Base-by-base conservation (phyloP, 306 rosid genomes). In the Dalbergia cultrata region DNA sequence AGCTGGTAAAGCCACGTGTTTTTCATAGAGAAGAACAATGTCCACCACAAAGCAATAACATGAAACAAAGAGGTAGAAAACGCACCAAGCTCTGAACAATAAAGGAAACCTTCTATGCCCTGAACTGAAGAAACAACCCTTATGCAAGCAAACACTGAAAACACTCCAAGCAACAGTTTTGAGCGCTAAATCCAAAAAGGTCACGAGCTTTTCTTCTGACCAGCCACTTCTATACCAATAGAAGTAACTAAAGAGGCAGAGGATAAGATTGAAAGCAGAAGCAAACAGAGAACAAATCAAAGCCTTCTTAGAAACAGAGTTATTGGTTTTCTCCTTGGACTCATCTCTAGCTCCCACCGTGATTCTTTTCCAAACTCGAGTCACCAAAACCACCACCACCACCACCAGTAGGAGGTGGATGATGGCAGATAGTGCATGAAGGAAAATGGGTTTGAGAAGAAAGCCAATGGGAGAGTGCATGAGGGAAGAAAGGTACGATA, bases 201-300 rank as follows among this genome's bases (percentile, higher is more conserved):
- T 80, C 69, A 80, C 78, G 7, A 75, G 70, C 47, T 76, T 17
- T 62, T 75, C 82, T 61, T 53, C 75, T 14, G 87, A 80, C 84
- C 78, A 80, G 56, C 54, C 59, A 69, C 65, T 80, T 68, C 62
- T 68, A 52, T 39, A 50, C 79, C 69, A 84, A 61, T 16, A 68
- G 33, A 80, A 75, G 75, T 44, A 80, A 75, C 53, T 16, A 53
- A 78, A 52, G 26, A 63, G 37, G 45, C 64, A 84, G 10, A 80
- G 41, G 13, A 68, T 21, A 59, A 84, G 39, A 43, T 72, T 60
- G 35, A 74, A 60, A 22, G 34, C 84, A 17, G 67, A 79, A 79
- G 34, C 84, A 31, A 31, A 35, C 19, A 79, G 5, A 66, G 74
- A 67, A 67, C 83, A 83, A 67, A 84, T 9, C 4, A 19, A 6